These are phyloP conservation scores for Bremia lactucae DNA, from an alignment of 352 stramenopile genomes.

Conservation along the genomic window DNA sequence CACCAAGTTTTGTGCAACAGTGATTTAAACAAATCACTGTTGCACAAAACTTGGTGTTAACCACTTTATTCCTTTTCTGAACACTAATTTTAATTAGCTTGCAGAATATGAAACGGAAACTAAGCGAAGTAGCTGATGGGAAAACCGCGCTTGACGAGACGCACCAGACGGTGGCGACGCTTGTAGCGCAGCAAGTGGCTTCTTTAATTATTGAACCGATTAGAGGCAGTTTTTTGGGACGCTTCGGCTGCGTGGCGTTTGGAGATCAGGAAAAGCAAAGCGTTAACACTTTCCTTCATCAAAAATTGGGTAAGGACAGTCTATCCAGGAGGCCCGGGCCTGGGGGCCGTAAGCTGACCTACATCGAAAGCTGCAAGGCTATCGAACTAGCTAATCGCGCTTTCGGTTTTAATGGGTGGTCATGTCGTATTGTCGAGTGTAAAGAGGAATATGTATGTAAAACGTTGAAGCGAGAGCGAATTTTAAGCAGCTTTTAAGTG, in stretches of 20 bases:
- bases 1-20: not conserved
- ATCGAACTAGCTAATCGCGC: slow-evolving; percentile 82
- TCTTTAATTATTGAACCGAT: slow-evolving; percentile 3
- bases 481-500: not conserved
- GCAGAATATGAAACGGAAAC: slow-evolving; percentile 33
- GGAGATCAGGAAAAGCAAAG: slow-evolving; percentile 30
- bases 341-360: slow-evolving; percentile 64
- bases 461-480: not conserved
- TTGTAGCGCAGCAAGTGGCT: slow-evolving; percentile 30
- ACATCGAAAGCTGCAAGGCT: slow-evolving; percentile 84
- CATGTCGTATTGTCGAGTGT: slow-evolving; percentile 72
- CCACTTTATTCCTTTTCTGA: too few relatives aligned
- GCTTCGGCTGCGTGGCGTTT: slow-evolving; percentile 63
- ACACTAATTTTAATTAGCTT: too few relatives aligned
- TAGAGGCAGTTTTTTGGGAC: not conserved
- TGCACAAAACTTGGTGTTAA: too few relatives aligned
- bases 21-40: too few relatives aligned
- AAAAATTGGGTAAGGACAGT: slow-evolving; percentile 77
- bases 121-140: slow-evolving; percentile 14
- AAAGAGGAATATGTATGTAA: slow-evolving; percentile 76
- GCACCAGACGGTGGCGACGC: slow-evolving; percentile 28
- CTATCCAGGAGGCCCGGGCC: slow-evolving; percentile 54
- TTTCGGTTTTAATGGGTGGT: slow-evolving; percentile 86
- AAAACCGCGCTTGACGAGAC: slow-evolving; percentile 16
- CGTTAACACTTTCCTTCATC: slow-evolving; percentile 63